Base-by-base conservation (phyloP, 768 basidiomycete genomes). In the Tylopilus plumbeoviolaceoides region DNA sequence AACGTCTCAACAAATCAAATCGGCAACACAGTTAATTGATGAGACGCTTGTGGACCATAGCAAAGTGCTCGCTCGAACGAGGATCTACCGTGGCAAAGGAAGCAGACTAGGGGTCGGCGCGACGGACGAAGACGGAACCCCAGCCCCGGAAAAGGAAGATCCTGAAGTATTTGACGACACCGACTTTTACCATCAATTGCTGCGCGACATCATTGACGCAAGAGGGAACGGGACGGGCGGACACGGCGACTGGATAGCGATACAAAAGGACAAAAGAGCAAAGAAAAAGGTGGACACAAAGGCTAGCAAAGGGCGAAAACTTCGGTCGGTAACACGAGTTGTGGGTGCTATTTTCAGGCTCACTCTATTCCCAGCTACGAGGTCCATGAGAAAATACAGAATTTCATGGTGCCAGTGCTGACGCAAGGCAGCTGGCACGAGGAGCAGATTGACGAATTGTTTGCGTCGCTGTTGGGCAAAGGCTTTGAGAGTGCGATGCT, bases 401-500 rank as follows among this genome's bases (percentile, higher is more conserved):
- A 94, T 69, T 98, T 98, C 67, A 95, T 95, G 88, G 91, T 94
- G 2, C 95, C 95, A 7, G 84, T 94, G 12, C 80, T 82, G 7
- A 58, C 59, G 18, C 67, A 71, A 31, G 83, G 83, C 27, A 78
- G 73, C 50, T 99, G 97, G 97, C 92, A 95, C 58, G 93, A 98
- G 54, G 92, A 93, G 63, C 97, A 98, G 72, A 80, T 94, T 49
- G 95, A 99, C 64, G 95, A 98, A 67, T 71, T 98, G 49, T 98
- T 99, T 70, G 78, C 84, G 23, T 91, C 89, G 27, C 69, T 99
- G 41, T 76, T 98, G 28, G 94, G 95, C 1, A 84, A 78, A 65
- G 86, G 86, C 8, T 83, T 81, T 50, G 80, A 82, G 60, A 63
- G 65, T 44, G 64, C 70, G 14, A 60, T 63, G 56, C 58, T 51